Evolutionary conservation across 2,329 filamentous ascomycete genomes (phyloP), one percentile per base, ranked within the genome.

Genomic region (Aspergillus fumigatiaffinis): DNA sequence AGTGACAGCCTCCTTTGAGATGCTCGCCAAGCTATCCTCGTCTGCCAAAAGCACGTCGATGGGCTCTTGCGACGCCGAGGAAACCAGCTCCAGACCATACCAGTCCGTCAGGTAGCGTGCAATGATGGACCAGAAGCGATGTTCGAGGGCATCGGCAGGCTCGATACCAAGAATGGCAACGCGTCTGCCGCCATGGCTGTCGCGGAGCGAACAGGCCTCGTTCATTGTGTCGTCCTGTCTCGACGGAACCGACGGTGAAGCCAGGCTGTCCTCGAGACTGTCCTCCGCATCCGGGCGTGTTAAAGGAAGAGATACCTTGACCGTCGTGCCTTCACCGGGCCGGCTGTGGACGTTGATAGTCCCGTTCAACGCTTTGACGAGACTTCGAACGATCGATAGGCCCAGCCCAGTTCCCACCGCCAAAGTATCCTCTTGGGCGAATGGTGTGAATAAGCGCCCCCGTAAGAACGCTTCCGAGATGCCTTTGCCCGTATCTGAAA

Each of bases 401-500:
- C 88, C 87, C 0, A 90, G 75, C 0, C 76, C 76, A 0, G 75
- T 76, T 6, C 75, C 75, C 3, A 73, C 80, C 0, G 81, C 77
- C 1, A 90, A 69, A 0, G 76, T 71, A 50, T 88, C 80, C 63
- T 90, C 87, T 60, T 90, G 87, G 0, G 75, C 71, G 55, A 77
- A 77, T 1, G 75, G 84, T 0, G 80, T 83, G 65, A 86, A 90
- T 0, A 89, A 70, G 14, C 80, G 79, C 8, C 83, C 80, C 21
- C 81, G 77, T 10, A 89, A 72, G 60, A 84, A 90, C 9, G 87
- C 83, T 5, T 82, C 76, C 0, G 81, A 81, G 35, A 90, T 90
- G 1, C 87, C 88, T 48, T 80, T 80, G 1, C 87, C 88, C 0
- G 87, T 87, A 62, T 90, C 87, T 0, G 77, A 76, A 1, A 90